Percentiles rank a stretch among this genome's conserved stretches.
These are phyloP conservation scores for Rubia tinctorum DNA, from an alignment of 305 asterid genomes.

Conservation along the genomic window DNA sequence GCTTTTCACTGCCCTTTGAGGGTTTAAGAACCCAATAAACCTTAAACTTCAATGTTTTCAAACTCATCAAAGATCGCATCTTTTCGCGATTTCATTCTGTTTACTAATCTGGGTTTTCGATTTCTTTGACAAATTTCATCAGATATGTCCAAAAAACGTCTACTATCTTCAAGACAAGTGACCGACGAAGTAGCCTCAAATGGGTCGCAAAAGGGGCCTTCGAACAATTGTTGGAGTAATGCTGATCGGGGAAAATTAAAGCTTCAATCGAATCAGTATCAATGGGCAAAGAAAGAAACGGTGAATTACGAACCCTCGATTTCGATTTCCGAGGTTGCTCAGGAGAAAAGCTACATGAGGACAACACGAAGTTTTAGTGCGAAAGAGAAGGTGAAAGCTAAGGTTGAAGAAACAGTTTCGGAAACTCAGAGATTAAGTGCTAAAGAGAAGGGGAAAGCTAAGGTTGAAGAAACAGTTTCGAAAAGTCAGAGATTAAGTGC, in stretches of 20 bases:
- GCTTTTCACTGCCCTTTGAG: not conserved
- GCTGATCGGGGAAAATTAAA: not conserved
- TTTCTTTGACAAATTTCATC: not conserved
- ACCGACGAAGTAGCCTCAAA: not conserved
- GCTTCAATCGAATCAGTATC: not conserved
- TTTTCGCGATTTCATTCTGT: too few species aligned
- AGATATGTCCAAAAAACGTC: not conserved
- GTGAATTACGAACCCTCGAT: not conserved
- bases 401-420: not conserved
- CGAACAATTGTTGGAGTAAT: too few species aligned
- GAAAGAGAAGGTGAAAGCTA: constrained; percentile 2
- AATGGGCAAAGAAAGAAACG: not conserved
- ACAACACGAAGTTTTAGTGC: not conserved
- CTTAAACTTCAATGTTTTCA: not conserved
- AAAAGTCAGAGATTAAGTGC: too few species aligned
- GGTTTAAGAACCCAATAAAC: not conserved
- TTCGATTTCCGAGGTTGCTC: not conserved
- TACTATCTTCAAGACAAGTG: not conserved
- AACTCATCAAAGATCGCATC: not conserved
- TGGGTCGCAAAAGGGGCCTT: not conserved
- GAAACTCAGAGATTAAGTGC: not conserved
- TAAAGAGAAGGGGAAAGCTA: constrained; percentile 3
- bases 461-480: not conserved
- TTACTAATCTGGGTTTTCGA: not conserved
- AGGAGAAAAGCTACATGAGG: not conserved